These are phyloP conservation scores for Magnaporthales sp. DNA, from an alignment of 2,329 filamentous ascomycete genomes.

Conservation along the genomic window DNA sequence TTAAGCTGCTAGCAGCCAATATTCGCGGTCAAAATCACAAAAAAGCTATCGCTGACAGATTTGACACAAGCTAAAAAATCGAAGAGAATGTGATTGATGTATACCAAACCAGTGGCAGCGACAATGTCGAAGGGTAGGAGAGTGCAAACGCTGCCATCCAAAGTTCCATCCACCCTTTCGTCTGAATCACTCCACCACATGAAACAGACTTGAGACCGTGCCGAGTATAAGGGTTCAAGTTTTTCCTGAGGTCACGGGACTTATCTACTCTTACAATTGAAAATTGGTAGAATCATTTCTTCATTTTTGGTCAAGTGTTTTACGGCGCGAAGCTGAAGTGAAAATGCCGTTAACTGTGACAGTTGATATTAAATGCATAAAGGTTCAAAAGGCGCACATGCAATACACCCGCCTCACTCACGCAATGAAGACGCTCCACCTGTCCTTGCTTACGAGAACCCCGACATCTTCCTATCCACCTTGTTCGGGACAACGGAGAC, in stretches of 20 bases:
- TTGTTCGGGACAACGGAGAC: background rate
- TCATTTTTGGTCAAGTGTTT: background rate
- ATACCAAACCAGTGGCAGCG: background rate
- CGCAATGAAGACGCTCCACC: background rate
- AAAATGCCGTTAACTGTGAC: background rate
- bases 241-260: background rate
- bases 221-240: background rate
- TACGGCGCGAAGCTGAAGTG: background rate
- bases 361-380: background rate
- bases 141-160: background rate
- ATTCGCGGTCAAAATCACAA: background rate
- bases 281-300: background rate
- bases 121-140: background rate
- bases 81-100: background rate
- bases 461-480: background rate
- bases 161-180: background rate
- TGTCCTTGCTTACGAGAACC: background rate
- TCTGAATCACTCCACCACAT: conserved; percentile 3
- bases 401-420: background rate
- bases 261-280: background rate
- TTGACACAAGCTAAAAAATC: background rate
- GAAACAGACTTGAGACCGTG: conserved; percentile 16
- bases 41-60: background rate
- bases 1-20: background rate
- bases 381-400: background rate